phyloP scores from a whole-genome alignment of 805 yeast species.

The Ogataea saltuana region DNA sequence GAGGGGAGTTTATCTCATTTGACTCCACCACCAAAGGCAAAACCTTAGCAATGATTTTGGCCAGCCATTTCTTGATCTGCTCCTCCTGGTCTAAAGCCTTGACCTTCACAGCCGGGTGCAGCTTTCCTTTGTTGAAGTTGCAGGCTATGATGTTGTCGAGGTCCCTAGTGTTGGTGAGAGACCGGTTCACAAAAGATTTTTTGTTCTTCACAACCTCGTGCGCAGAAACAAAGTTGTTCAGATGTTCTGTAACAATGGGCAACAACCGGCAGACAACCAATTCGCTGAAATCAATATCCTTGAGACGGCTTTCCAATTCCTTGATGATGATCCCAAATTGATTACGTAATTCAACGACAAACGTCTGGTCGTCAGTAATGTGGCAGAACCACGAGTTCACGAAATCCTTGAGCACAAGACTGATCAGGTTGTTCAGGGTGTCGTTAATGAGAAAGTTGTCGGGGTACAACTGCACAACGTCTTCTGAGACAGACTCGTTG shows the following conservation, averaged over 20 bases:
- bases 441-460: conserved; percentile 56
- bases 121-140: conserved; percentile 48
- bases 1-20: conserved; percentile 46
- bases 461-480: conserved; percentile 33
- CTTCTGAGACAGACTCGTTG: conserved; percentile 13
- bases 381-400: conserved; percentile 55
- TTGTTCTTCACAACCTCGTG: conserved; percentile 38
- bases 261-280: conserved; percentile 57
- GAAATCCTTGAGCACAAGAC: conserved; percentile 52
- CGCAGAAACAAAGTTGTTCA: conserved; percentile 49
- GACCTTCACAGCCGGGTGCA: conserved; percentile 58
- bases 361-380: conserved; percentile 43
- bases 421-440: conserved; percentile 50
- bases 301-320: conserved; percentile 44
- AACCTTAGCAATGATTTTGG: conserved; percentile 41
- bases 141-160: conserved; percentile 43
- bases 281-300: conserved; percentile 51
- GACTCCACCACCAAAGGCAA: conserved; percentile 52
- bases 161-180: conserved; percentile 34
- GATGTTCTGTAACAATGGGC: conserved; percentile 70
- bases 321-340: conserved; percentile 45
- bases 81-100: conserved; percentile 38
- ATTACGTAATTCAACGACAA: conserved; percentile 43
- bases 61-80: conserved; percentile 52
- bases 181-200: conserved; percentile 21